These are phyloP conservation scores for Parathielavia hyrcaniae DNA, from an alignment of 495 filamentous ascomycete genomes.

Conservation along the genomic window DNA sequence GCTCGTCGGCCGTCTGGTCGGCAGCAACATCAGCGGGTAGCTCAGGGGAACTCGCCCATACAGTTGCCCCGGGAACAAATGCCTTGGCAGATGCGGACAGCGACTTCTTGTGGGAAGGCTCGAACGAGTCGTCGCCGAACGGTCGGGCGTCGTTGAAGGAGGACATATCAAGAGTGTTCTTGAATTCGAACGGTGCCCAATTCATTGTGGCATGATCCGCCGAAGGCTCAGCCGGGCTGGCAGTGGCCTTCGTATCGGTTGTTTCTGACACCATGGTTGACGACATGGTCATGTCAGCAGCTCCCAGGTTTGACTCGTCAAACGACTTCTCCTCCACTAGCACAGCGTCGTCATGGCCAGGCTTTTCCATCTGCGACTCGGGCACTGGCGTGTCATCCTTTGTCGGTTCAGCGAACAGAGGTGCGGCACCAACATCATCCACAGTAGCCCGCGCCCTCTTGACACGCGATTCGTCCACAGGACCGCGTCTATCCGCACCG, in stretches of 20 bases:
- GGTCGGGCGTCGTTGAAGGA: constrained; percentile 40
- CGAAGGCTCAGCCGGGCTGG: constrained; percentile 41
- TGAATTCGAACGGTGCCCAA: constrained; percentile 45
- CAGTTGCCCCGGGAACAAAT: constrained; percentile 55
- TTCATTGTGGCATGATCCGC: constrained; percentile 34
- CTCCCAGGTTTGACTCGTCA: constrained; percentile 42
- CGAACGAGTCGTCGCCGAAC: constrained; percentile 35
- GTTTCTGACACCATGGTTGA: constrained; percentile 43
- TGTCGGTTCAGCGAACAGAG: constrained; percentile 53
- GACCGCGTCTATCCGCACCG: constrained; percentile 44
- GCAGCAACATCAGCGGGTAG: constrained; percentile 37
- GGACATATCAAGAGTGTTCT: constrained; percentile 32
- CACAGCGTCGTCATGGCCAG: constrained; percentile 25
- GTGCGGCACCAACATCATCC: constrained; percentile 60
- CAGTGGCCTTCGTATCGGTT: constrained; percentile 44
- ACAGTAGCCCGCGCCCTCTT: constrained; percentile 63
- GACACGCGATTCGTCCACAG: constrained; percentile 53
- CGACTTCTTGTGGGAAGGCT: constrained; percentile 48
- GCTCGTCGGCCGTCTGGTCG: constrained; percentile 30
- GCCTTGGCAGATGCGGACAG: constrained; percentile 63
- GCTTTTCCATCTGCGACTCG: constrained; percentile 12
- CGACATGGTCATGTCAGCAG: constrained; percentile 40
- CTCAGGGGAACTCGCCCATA: constrained; percentile 33
- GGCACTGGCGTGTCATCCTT: constrained; percentile 32
- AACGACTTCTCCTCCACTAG: constrained; percentile 34